Conservation (phyloP, 257 asterid species). For the Jasminum sambac region DNA sequence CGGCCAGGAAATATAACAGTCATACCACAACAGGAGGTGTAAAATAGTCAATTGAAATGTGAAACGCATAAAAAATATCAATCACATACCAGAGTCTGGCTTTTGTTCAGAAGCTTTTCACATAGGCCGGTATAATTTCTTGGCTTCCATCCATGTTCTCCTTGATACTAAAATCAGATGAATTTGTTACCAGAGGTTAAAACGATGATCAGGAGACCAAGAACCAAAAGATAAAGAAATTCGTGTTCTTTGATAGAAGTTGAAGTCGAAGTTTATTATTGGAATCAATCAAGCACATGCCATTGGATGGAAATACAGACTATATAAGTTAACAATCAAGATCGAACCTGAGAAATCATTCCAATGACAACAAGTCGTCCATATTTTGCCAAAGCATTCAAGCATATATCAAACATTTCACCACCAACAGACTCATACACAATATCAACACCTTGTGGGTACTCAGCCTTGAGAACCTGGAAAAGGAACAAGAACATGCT, state of each 20-base stretch:
- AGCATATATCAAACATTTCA: constrained; percentile 78
- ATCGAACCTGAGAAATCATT: constrained; percentile 87
- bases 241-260: not conserved
- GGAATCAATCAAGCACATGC: not conserved
- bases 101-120: constrained; percentile 84
- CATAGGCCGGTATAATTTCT: constrained; percentile 75
- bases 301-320: constrained; percentile 1
- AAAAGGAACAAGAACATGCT: constrained; percentile 11
- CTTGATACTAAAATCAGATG: constrained; percentile 75
- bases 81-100: constrained; percentile 87
- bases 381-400: constrained; percentile 80
- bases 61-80: not conserved
- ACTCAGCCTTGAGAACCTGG: constrained; percentile 81
- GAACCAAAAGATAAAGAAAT: constrained; percentile 8
- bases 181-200: constrained; percentile 14
- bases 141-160: constrained; percentile 92
- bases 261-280: not conserved
- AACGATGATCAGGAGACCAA: constrained; percentile 19
- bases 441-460: constrained; percentile 86
- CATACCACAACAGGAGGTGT: not conserved
- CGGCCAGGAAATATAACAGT: not conserved
- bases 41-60: not conserved
- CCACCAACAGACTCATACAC: constrained; percentile 97
- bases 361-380: constrained; percentile 95
- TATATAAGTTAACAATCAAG: constrained; percentile 15